These are phyloP conservation scores for Macrocystidia cucumis DNA, from an alignment of 1,284 basidiomycete genomes.

Conservation along the genomic window DNA sequence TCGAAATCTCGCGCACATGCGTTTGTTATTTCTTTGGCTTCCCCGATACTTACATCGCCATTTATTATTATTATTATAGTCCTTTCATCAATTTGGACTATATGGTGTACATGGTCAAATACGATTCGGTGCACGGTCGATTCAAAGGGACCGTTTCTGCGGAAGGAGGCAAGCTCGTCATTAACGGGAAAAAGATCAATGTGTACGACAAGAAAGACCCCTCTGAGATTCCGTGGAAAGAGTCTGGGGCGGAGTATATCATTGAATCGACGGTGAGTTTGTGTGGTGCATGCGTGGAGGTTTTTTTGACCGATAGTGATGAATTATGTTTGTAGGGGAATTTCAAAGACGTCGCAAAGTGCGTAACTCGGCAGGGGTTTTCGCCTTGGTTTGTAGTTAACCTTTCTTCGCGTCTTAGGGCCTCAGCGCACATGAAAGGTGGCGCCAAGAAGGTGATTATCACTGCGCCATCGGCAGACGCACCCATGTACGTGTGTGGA, in stretches of 20 bases:
- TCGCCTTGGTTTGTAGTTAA: constrained; percentile 7
- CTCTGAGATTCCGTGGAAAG: constrained; percentile 78
- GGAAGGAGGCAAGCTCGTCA: constrained; percentile 87
- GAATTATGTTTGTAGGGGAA: constrained; percentile 63
- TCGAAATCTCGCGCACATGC: constrained; percentile 3
- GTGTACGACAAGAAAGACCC: constrained; percentile 91
- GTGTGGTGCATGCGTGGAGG: background rate
- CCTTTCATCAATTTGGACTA: constrained; percentile 95
- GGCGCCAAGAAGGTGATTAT: constrained; percentile 99
- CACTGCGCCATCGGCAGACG: constrained; percentile 97
- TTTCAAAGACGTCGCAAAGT: constrained; percentile 93
- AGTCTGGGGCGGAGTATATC: constrained; percentile 84
- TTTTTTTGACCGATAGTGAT: too few relatives aligned
- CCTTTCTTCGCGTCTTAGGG: too few relatives aligned
- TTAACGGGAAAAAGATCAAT: constrained; percentile 75
- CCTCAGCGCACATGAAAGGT: constrained; percentile 91
- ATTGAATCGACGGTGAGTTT: constrained; percentile 85
- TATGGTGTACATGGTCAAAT: constrained; percentile 99
- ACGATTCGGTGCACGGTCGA: constrained; percentile 95
- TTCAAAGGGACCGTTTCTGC: constrained; percentile 83
- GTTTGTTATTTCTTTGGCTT: constrained; percentile 9
- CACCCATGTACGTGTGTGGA: constrained; percentile 95
- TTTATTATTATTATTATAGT: constrained; percentile 37
- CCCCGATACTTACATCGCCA: too few relatives aligned
- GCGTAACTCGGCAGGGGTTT: constrained; percentile 12